Conservation (phyloP, 1,139 yeast genomes). For the Blastobotrys petasosporus region DNA sequence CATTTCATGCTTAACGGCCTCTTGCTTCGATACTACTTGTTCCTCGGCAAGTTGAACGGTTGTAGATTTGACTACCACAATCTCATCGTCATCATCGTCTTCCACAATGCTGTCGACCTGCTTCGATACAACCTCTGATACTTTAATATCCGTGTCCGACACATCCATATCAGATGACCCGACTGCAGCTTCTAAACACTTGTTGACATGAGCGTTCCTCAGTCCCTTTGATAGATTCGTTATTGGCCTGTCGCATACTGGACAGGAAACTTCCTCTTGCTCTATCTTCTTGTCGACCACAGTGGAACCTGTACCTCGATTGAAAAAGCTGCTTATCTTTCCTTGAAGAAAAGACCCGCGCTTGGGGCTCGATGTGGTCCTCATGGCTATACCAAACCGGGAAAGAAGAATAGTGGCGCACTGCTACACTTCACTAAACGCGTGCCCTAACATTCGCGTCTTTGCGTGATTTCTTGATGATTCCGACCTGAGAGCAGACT, state of each 20-base stretch:
- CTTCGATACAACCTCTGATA: constrained; percentile 2
- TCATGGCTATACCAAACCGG: no score
- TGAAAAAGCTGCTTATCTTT: not conserved
- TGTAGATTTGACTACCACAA: not conserved
- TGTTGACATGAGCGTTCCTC: constrained; percentile 8
- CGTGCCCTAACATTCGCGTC: no score
- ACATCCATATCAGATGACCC: not conserved
- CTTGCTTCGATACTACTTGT: no score
- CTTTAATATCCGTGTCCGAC: not conserved
- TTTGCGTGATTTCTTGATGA: no score
- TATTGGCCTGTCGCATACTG: constrained; percentile 4
- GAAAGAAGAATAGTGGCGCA: no score
- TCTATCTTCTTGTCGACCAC: no score
- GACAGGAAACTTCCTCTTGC: constrained; percentile 6
- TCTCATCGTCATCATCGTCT: not conserved
- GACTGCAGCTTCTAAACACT: constrained; percentile 5
- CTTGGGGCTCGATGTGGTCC: no score
- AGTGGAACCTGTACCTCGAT: not conserved
- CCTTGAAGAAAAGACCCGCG: not conserved
- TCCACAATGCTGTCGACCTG: not conserved
- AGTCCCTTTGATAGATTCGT: not conserved
- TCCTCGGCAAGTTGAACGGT: not conserved
- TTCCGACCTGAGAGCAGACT: no score
- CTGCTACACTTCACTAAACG: no score
- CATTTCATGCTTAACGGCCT: no score